Evolutionary conservation across 2,329 filamentous ascomycete genomes (phyloP), one percentile per base, ranked within the genome.

Genomic region (Neoascochyta sp.): DNA sequence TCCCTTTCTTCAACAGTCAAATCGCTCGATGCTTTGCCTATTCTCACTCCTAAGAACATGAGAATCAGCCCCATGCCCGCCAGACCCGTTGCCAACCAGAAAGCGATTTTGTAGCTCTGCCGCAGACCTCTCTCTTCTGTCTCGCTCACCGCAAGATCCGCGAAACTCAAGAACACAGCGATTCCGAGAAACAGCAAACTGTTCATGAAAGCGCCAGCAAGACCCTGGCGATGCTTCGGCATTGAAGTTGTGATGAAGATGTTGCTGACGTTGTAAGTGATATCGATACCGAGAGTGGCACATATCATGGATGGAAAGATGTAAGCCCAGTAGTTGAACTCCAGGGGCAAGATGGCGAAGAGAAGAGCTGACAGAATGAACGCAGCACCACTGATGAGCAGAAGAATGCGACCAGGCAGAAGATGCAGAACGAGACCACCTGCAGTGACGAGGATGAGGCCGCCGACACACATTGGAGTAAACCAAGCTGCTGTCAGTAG

Each of bases 231-330:
- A 3, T 51, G 39, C 14, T 56, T 53, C 11, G 58, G 57, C 43
- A 62, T 43, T 0, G 47, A 54, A 1, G 57, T 62, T 1, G 57
- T 62, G 27, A 63, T 51, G 39, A 64, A 63, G 22, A 64, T 59
- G 32, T 60, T 64, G 36, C 50, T 51, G 18, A 64, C 53, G 27
- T 58, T 62, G 39, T 60, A 64, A 3, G 59, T 62, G 12, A 64
- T 46, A 27, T 64, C 60, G 20, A 64, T 50, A 3, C 58, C 60
- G 8, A 60, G 42, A 3, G 61, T 62, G n/a, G 57, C 54, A 31
- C 56, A 61, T 3, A 74, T 62, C 66, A 70, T 73, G 2, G 62
- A 44, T 6, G 60, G 55, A 32, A 64, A 63, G 24, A 63, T 46
- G 39, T 59, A 64, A 1, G 53, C 55, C 60, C 62, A 65, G 0